phyloP scores from a whole-genome alignment of 371 early-diverging fungal genomes.

The Rhizomucor miehei region DNA sequence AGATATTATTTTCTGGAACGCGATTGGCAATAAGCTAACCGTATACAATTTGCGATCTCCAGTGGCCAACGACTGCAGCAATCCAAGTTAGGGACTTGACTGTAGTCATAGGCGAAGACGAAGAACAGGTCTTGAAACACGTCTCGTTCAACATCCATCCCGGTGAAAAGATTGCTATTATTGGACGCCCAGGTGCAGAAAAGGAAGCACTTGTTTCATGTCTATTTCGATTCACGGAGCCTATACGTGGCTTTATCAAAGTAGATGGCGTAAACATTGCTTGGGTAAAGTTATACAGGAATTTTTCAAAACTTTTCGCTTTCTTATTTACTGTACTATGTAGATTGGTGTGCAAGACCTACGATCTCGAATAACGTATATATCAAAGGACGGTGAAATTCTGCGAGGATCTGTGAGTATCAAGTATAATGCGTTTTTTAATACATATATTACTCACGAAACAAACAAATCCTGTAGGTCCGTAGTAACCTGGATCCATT shows the following conservation, averaged over 20 bases:
- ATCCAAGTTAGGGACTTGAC: conserved; percentile 62
- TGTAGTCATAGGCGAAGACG: conserved; percentile 54
- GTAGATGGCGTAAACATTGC: conserved; percentile 80
- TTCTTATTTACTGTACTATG: not conserved
- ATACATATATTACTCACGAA: not conserved
- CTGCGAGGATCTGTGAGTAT: conserved; percentile 62
- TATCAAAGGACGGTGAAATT: conserved; percentile 84
- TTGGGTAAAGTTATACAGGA: conserved; percentile 28
- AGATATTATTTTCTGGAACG: not conserved
- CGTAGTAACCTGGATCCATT: conserved; percentile 85
- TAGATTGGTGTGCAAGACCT: conserved; percentile 69
- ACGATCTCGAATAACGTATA: conserved; percentile 69
- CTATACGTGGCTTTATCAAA: conserved; percentile 61
- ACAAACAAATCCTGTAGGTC: conserved; percentile 25
- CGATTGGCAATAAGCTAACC: not conserved
- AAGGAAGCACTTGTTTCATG: conserved; percentile 68
- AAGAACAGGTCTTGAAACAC: conserved; percentile 56
- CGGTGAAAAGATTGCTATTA: conserved; percentile 71
- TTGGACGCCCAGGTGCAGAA: conserved; percentile 76
- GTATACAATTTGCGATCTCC: not conserved
- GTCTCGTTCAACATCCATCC: conserved; percentile 56
- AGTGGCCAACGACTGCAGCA: conserved; percentile 77
- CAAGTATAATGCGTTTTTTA: not conserved
- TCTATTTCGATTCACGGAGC: conserved; percentile 77
- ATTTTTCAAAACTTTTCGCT: too few species aligned